Base-by-base conservation (phyloP, 78 protist species). In the Cavenderia fasciculata region DNA sequence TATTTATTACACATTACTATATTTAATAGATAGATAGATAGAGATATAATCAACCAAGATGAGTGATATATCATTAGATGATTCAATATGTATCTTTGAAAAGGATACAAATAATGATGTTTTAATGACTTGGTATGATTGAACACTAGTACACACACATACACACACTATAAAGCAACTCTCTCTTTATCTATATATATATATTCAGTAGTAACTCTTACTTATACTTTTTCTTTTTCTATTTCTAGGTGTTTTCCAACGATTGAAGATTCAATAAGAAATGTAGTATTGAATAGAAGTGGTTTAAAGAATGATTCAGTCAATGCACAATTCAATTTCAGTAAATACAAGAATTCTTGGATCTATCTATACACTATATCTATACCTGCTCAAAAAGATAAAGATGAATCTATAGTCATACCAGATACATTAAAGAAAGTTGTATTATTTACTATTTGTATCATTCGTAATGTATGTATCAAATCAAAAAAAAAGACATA, bases 301-400 rank as follows among this genome's bases (percentile, higher is more conserved):
- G 59, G 71, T 8, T 59, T 87, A 38, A 29, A 29, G 23, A 63
- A 75, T 34, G 82, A 87, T 11, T 74, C 36, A 34, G 52, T 87
- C 25, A 68, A 76, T 34, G 59, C 73, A 52, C 49, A 51, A 36
- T 87, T 47, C 47, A 87, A 36, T 44, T 87, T 87, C 51, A 77
- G 88, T 40, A 75, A 70, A 61, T 87, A 27, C 52, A 77, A 71
- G 19, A 74, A 74, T 29, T 31, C 59, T 38, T 87, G 93, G 93
- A 87, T 87, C 8, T 87, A 87, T 31, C 66, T 77, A 12, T 74
- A 61, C 40, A 87, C 86, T 1, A 23, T 43, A 18, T 34, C 86
- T 19, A 29, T 59, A 10, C 12, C 27, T 25, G 27, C 66, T 19
- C 76, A 74, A 10, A 31, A 65, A 38, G 46, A 56, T 11, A 59